These are phyloP conservation scores for Ascoidea tarda DNA, from an alignment of 805 yeast species.

Conservation along the genomic window DNA sequence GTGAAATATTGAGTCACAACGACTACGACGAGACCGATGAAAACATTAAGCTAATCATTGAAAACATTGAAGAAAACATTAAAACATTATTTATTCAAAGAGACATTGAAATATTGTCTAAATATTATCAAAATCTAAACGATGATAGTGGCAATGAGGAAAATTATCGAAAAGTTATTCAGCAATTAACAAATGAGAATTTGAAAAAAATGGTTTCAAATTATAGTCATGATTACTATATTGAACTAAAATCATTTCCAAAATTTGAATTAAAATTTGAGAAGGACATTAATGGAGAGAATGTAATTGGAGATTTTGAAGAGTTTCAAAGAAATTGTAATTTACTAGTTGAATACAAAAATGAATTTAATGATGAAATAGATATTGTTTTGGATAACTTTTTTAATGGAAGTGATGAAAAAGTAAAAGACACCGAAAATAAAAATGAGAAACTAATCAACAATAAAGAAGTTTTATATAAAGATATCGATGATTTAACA, in stretches of 20 bases:
- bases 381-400: slow-evolving; percentile 16
- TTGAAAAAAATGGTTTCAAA: not conserved
- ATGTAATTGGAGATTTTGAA: slow-evolving; percentile 20
- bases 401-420: slow-evolving; percentile 11
- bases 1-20: not conserved
- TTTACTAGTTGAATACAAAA: slow-evolving; percentile 33
- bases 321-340: slow-evolving; percentile 65
- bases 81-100: not conserved
- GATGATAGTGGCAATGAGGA: not conserved
- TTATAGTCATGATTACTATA: not conserved
- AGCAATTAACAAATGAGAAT: not conserved
- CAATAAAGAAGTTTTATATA: too few relatives aligned
- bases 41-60: slow-evolving; percentile 4
- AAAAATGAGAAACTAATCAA: not conserved
- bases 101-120: not conserved
- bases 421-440: too few relatives aligned
- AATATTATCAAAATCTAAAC: not conserved
- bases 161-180: not conserved
- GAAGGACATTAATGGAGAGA: not conserved
- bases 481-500: not conserved
- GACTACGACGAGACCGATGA: too few relatives aligned
- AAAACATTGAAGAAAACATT: not conserved
- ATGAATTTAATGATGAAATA: slow-evolving; percentile 19
- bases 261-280: slow-evolving; percentile 22
- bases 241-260: not conserved